These are phyloP conservation scores for Pleurotus ostreatus DNA, from an alignment of 768 basidiomycete genomes.

Conservation along the genomic window DNA sequence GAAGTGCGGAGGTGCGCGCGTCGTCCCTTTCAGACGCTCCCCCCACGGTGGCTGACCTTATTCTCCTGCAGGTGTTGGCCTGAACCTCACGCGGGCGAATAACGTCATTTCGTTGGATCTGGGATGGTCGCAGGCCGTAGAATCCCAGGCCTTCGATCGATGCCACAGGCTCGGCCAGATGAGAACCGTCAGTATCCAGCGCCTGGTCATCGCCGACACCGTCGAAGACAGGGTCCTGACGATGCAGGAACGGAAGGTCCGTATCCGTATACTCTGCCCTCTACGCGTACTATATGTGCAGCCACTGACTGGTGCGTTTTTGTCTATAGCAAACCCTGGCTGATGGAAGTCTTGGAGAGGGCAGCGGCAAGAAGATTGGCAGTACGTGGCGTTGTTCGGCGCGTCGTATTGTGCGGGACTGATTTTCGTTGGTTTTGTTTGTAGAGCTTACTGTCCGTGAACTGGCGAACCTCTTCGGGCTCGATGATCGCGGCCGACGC, in stretches of 20 bases:
- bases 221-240: constrained; percentile 70
- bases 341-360: constrained; percentile 61
- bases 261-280: constrained; percentile 17
- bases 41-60: background rate
- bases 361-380: constrained; percentile 53
- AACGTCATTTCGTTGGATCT: constrained; percentile 62
- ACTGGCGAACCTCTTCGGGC: background rate
- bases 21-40: background rate
- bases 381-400: constrained; percentile 27
- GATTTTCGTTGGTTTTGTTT: background rate
- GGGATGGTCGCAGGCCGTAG: constrained; percentile 62
- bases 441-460: background rate
- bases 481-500: background rate
- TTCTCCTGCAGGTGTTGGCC: constrained; percentile 32
- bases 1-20: constrained; percentile 56
- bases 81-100: constrained; percentile 62
- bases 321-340: constrained; percentile 44
- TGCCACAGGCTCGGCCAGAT: constrained; percentile 57
- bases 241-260: constrained; percentile 58
- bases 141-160: constrained; percentile 58
- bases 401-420: too few relatives aligned
- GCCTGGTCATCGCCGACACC: constrained; percentile 54
- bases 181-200: constrained; percentile 45
- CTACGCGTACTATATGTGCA: background rate
- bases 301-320: background rate